Evolutionary conservation across 352 stramenopile species (phyloP).

Genomic region (Phytopythium delawarense): DNA sequence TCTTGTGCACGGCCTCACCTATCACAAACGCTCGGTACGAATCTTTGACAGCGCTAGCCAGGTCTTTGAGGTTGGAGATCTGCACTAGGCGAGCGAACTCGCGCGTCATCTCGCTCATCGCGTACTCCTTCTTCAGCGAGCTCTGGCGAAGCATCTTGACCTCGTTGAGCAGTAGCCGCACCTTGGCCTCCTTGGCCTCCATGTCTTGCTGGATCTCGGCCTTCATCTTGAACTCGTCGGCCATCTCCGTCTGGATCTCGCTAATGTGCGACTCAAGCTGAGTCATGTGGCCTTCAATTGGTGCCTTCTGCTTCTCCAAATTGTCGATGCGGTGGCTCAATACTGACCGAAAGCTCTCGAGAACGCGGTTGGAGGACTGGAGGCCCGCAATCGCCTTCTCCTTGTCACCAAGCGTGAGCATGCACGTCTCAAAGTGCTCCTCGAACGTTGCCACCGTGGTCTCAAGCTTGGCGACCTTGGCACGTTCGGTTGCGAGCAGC

Average conservation of each 20-base stretch:
- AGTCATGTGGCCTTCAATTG: slow-evolving; percentile 60
- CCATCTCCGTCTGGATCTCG: slow-evolving; percentile 74
- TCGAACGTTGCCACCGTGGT: slow-evolving; percentile 64
- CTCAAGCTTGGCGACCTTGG: slow-evolving; percentile 63
- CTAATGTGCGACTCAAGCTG: slow-evolving; percentile 62
- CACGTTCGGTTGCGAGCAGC: slow-evolving; percentile 64
- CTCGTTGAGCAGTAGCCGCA: slow-evolving; percentile 70
- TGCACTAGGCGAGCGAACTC: slow-evolving; percentile 70
- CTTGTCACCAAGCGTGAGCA: slow-evolving; percentile 62
- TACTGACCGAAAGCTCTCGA: slow-evolving; percentile 83
- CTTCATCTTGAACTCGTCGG: slow-evolving; percentile 69
- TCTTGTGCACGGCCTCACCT: slow-evolving; percentile 59
- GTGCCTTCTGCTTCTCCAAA: slow-evolving; percentile 63
- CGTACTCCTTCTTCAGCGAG: slow-evolving; percentile 76
- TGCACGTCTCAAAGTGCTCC: slow-evolving; percentile 67
- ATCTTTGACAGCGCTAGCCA: slow-evolving; percentile 78
- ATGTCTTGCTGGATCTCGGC: slow-evolving; percentile 55
- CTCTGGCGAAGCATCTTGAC: slow-evolving; percentile 71
- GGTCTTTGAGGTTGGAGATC: slow-evolving; percentile 73
- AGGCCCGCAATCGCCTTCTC: slow-evolving; percentile 59
- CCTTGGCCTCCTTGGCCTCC: slow-evolving; percentile 68
- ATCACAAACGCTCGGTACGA: slow-evolving; percentile 75
- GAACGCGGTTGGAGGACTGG: slow-evolving; percentile 69
- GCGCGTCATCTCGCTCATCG: slow-evolving; percentile 73
- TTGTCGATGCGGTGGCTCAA: slow-evolving; percentile 72